Percentiles rank a stretch among this genome's conserved stretches.
These are phyloP conservation scores for Trichophyton equinum DNA, from an alignment of 2,329 filamentous ascomycete species.

Conservation along the genomic window DNA sequence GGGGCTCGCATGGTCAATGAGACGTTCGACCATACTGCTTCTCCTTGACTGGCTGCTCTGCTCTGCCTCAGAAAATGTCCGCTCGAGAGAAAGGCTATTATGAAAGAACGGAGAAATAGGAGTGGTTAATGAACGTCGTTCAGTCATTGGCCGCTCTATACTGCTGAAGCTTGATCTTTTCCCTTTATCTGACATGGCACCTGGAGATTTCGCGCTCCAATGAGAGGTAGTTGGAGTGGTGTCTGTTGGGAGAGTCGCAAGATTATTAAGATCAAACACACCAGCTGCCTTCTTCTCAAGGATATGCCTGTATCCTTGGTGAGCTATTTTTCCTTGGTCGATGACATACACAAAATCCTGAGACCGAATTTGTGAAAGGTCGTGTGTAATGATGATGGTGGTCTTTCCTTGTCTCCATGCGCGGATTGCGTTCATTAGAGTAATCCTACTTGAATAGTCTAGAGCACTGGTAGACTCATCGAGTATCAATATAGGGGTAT, in stretches of 20 bases:
- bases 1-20: neutral
- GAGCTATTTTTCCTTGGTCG: conserved; percentile 53
- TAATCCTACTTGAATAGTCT: conserved; percentile 55
- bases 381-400: conserved; percentile 87
- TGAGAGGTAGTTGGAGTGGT: neutral
- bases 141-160: neutral
- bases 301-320: conserved; percentile 51
- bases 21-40: neutral
- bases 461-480: conserved; percentile 83
- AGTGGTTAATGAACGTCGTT: neutral
- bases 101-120: conserved; percentile 1
- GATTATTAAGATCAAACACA: neutral
- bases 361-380: conserved; percentile 60
- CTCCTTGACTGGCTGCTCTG: neutral
- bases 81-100: neutral
- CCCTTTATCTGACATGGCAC: neutral
- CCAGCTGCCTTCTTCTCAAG: conserved; percentile 2
- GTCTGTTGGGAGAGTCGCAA: neutral
- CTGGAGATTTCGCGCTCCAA: neutral
- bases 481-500: conserved; percentile 69
- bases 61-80: neutral
- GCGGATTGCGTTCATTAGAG: conserved; percentile 63
- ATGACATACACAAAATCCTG: conserved; percentile 72
- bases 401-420: conserved; percentile 69
- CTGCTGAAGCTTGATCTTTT: neutral